phyloP scores from a whole-genome alignment of 345 rosid species.

The Barbarea vulgaris region DNA sequence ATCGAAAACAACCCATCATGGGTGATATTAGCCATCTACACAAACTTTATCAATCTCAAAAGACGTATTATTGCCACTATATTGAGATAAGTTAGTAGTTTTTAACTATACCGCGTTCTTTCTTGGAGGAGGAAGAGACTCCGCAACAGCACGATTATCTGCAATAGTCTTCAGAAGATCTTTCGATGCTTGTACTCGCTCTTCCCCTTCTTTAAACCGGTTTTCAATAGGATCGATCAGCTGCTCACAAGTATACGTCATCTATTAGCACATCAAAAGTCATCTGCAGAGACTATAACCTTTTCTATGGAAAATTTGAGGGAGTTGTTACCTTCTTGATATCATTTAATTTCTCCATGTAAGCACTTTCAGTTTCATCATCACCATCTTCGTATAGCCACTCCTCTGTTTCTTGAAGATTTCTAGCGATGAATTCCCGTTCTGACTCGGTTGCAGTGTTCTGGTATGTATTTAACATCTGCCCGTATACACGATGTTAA shows the following conservation, averaged over 20 bases:
- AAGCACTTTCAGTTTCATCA: conserved; percentile 73
- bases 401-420: conserved; percentile 75
- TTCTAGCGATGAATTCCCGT: conserved; percentile 60
- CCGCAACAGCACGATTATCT: conserved; percentile 50
- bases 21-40: not conserved
- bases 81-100: conserved; percentile 9
- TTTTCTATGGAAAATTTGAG: conserved; percentile 2
- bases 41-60: not conserved
- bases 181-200: conserved; percentile 57
- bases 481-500: conserved; percentile 10
- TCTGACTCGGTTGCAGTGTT: conserved; percentile 60
- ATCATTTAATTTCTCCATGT: conserved; percentile 56
- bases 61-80: not conserved
- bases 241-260: conserved; percentile 39
- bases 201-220: conserved; percentile 68
- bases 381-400: conserved; percentile 85
- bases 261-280: conserved; percentile 1
- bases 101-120: conserved; percentile 53
- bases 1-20: not conserved
- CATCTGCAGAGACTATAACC: conserved; percentile 13
- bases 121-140: conserved; percentile 54
- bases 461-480: conserved; percentile 67
- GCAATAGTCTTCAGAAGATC: conserved; percentile 54
- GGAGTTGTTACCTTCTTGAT: conserved; percentile 56
- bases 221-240: conserved; percentile 68